These are phyloP conservation scores for Exserohilum turcica DNA, from an alignment of 2,329 filamentous ascomycete species.

Conservation along the genomic window DNA sequence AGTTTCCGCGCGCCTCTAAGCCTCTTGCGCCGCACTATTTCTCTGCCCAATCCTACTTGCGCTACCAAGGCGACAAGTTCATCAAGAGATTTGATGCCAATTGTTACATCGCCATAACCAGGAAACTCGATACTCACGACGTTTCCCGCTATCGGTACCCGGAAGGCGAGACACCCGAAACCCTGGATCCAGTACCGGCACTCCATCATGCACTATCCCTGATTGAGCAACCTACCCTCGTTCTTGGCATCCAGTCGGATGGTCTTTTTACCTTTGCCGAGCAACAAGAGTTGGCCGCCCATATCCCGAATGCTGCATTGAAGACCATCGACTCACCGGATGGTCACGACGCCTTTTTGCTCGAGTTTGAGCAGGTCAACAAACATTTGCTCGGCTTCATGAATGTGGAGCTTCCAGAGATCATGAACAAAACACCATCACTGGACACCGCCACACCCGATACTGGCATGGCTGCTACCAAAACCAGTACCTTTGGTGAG, in stretches of 20 bases:
- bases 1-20: slow-evolving; percentile 44
- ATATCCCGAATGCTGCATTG: slow-evolving; percentile 76
- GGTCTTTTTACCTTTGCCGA: slow-evolving; percentile 97
- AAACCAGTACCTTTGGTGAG: slow-evolving; percentile 92
- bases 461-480: slow-evolving; percentile 65
- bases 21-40: slow-evolving; percentile 74
- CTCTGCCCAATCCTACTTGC: slow-evolving; percentile 94
- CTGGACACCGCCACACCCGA: slow-evolving; percentile 49
- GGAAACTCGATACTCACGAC: slow-evolving; percentile 97
- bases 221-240: slow-evolving; percentile 87
- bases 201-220: slow-evolving; percentile 72
- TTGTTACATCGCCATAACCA: slow-evolving; percentile 98
- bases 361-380: slow-evolving; percentile 98
- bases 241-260: slow-evolving; percentile 93
- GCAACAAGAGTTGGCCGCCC: slow-evolving; percentile 85
- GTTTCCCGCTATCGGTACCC: slow-evolving; percentile 75
- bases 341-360: slow-evolving; percentile 92
- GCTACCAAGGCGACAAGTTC: slow-evolving; percentile 96
- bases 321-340: slow-evolving; percentile 92
- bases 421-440: slow-evolving; percentile 68
- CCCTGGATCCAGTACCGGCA: slow-evolving; percentile 59
- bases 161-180: slow-evolving; percentile 35
- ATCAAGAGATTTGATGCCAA: slow-evolving; percentile 97
- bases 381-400: slow-evolving; percentile 83
- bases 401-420: slow-evolving; percentile 79